Base-by-base conservation (phyloP, 2,329 filamentous ascomycete genomes). In the Tolypocladium amazonense region DNA sequence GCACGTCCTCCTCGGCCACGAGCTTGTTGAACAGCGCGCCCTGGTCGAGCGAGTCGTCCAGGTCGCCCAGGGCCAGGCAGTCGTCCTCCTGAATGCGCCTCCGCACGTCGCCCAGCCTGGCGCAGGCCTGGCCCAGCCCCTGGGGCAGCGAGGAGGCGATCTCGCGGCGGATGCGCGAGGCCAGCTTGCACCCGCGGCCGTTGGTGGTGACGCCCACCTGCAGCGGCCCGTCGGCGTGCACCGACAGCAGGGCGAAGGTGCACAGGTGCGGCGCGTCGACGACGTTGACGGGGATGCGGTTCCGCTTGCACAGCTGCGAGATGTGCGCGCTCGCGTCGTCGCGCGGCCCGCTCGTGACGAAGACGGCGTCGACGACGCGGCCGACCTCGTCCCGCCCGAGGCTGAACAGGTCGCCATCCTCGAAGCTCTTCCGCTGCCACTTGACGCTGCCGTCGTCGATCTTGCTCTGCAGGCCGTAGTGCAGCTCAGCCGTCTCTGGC, bases 191-290 rank as follows among this genome's bases (percentile, higher is more conserved):
- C 1, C 94, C 94, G 67, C 89, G 88, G 25, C 94, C 93, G 61
- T 95, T 97, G 0, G 94, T 97, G 3, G 94, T 97, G 60, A 99
- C 89, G 62, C 94, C 94, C 62, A 99, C 88, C 71, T 97, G 94
- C 47, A 99, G 80, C 12, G 94, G 93, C 0, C 94, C 94, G 69
- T 97, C 92, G 59, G 84, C 86, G 72, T 97, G 87, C 9, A 90
- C 95, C 30, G 92, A 94, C 54, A 97, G 85, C 58, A 99, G 81
- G 6, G 89, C 88, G 72, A 99, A 96, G 33, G 90, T 90, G 77
- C 92, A 97, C 20, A 97, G 86, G 39, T 85, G 81, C 0, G 93
- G 90, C 0, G 89, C 84, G 75, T 99, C 94, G 62, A 91, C 85
- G 33, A 97, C 91, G 73, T 99, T 99, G 70, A 99, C 81, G 38